phyloP scores from a whole-genome alignment of 2,329 filamentous ascomycete genomes.

The Talaromyces sp. region DNA sequence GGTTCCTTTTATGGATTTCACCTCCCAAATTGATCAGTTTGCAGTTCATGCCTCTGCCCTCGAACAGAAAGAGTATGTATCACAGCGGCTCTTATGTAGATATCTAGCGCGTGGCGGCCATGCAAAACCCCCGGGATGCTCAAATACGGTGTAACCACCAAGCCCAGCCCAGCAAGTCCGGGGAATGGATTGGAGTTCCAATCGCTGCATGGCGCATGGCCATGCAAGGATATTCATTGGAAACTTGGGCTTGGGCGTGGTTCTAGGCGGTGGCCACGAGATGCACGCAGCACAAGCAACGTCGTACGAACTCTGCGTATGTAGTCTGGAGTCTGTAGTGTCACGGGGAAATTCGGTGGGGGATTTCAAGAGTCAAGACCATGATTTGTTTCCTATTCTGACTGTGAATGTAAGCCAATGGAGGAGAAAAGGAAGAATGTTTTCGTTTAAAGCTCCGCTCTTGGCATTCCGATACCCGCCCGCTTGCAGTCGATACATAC shows the following conservation, averaged over 20 bases:
- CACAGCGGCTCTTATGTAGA: background rate
- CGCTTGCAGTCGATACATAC: background rate
- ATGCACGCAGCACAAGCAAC: constrained; percentile 1
- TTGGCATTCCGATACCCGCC: constrained; percentile 4
- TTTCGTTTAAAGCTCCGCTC: constrained; percentile 5
- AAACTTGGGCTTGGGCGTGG: background rate
- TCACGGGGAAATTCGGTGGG: too few relatives aligned
- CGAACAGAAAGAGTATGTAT: background rate
- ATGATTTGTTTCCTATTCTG: constrained; percentile 5
- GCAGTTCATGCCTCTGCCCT: background rate
- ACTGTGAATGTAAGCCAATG: background rate
- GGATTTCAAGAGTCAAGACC: too few relatives aligned
- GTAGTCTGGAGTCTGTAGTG: background rate
- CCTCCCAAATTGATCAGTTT: background rate
- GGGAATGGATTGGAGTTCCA: background rate
- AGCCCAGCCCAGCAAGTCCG: background rate
- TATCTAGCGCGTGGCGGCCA: constrained; percentile 2
- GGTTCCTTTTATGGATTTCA: background rate
- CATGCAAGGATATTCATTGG: background rate
- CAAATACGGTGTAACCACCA: background rate
- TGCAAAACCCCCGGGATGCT: background rate
- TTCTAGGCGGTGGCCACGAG: background rate
- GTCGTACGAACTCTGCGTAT: constrained; percentile 1
- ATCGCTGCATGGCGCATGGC: background rate
- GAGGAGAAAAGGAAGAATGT: background rate